Evolutionary conservation across 83 land plant species (phyloP).

Genomic region (Diphasiastrum complanatum): DNA sequence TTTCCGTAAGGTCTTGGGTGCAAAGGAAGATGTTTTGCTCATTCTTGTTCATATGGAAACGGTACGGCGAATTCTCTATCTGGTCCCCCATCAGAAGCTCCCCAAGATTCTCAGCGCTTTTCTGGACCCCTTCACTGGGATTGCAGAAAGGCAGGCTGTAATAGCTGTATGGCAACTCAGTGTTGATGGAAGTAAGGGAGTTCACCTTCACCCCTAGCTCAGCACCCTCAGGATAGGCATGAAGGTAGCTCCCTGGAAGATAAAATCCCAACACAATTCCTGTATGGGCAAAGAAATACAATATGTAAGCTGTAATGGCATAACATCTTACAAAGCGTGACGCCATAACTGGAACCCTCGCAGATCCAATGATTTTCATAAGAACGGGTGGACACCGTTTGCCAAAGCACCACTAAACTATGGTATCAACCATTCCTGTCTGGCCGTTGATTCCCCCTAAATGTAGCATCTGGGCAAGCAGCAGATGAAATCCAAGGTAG

Average conservation of each 20-base stretch:
- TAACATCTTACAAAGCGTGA: too few relatives aligned
- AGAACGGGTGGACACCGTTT: too few relatives aligned
- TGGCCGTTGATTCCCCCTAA: too few relatives aligned
- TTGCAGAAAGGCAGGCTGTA: slow-evolving; percentile 57
- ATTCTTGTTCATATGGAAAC: slow-evolving; percentile 2
- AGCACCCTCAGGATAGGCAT: slow-evolving; percentile 30
- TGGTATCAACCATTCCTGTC: too few relatives aligned
- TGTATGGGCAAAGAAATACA: too few relatives aligned
- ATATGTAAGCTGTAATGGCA: too few relatives aligned
- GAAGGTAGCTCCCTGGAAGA: slow-evolving; percentile 62
- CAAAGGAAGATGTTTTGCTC: not conserved
- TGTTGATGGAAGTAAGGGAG: slow-evolving; percentile 56
- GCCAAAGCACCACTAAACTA: too few relatives aligned
- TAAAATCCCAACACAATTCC: too few relatives aligned
- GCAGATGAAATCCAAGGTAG: too few relatives aligned
- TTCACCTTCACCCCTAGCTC: slow-evolving; percentile 49
- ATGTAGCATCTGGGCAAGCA: too few relatives aligned
- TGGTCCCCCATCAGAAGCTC: slow-evolving; percentile 9
- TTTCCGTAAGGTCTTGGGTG: slow-evolving; percentile 2
- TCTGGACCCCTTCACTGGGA: slow-evolving; percentile 30
- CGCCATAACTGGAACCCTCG: too few relatives aligned
- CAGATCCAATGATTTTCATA: too few relatives aligned
- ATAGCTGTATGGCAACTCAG: slow-evolving; percentile 57
- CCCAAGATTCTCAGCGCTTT: slow-evolving; percentile 14
- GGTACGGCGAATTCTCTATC: slow-evolving; percentile 9